These are phyloP conservation scores for Solanum acaule DNA, from an alignment of 257 asterid genomes.

Conservation along the genomic window DNA sequence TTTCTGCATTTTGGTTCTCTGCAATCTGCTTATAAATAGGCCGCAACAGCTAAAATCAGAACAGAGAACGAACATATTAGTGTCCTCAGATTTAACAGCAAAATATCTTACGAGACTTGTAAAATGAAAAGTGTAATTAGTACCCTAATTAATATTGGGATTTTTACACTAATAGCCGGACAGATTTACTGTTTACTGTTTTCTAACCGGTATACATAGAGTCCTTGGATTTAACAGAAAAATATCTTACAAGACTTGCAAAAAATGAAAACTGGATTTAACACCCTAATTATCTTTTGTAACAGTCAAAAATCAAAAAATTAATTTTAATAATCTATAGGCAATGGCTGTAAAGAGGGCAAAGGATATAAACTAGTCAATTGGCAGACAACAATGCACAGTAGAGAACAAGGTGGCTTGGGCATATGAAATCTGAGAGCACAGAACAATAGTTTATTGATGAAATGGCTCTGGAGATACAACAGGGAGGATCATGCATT, in stretches of 20 bases:
- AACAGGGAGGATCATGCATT: no score
- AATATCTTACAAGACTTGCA: background rate
- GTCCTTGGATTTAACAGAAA: background rate
- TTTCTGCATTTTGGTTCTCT: slow-evolving; percentile 97
- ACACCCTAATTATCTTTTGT: background rate
- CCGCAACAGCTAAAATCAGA: slow-evolving; percentile 63
- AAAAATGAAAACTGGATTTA: background rate
- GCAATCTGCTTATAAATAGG: slow-evolving; percentile 96
- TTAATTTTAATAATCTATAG: background rate
- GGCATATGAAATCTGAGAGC: no score
- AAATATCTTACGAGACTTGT: background rate
- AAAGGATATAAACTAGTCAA: no score
- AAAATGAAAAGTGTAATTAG: background rate
- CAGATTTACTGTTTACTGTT: background rate
- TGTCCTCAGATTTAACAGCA: background rate
- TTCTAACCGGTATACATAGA: background rate
- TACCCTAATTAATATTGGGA: background rate
- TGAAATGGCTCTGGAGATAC: no score
- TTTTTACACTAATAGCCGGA: background rate
- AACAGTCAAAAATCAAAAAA: background rate
- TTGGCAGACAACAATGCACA: no score
- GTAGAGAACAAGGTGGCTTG: no score
- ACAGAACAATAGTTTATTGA: no score
- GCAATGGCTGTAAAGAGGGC: no score
- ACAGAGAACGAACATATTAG: slow-evolving; percentile 1